Conservation (phyloP, 176 grass and related monocot species). For the Avena atlantica region DNA sequence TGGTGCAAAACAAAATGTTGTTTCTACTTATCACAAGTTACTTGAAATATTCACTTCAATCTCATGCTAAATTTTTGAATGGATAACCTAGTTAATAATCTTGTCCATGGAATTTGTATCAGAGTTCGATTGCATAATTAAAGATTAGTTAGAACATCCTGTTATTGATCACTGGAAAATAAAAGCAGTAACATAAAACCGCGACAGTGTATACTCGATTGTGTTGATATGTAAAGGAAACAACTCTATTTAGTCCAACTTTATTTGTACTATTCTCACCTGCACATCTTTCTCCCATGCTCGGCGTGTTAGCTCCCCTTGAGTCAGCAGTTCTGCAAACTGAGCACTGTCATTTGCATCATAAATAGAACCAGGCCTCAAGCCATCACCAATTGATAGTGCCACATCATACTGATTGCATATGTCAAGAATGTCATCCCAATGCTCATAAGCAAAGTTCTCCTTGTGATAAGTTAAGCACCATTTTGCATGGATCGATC, state of each 20-base stretch:
- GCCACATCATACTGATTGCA: conserved; percentile 97
- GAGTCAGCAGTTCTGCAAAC: conserved; percentile 94
- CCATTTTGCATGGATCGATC: conserved; percentile 99
- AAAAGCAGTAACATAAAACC: not conserved
- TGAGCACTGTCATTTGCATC: conserved; percentile 99
- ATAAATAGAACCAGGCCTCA: conserved; percentile 96
- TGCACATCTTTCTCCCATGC: conserved; percentile 99
- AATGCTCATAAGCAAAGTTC: conserved; percentile 99
- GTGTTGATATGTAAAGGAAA: conserved; percentile 25
- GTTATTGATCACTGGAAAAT: not conserved
- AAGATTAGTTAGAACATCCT: conserved; percentile 11
- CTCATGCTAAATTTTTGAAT: not conserved
- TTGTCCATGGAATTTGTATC: not conserved
- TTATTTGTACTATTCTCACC: conserved; percentile 50
- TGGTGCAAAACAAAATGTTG: not conserved
- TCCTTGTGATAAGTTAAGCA: conserved; percentile 95
- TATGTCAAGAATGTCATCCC: conserved; percentile 99
- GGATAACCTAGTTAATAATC: not conserved
- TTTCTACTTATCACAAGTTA: not conserved
- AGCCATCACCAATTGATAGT: conserved; percentile 93
- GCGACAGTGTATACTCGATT: not conserved
- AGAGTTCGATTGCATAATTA: not conserved
- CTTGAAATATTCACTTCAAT: not conserved
- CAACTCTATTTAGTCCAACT: not conserved
- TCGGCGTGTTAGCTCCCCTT: conserved; percentile 92